Conservation (phyloP, 108 stramenopile species). For the Skeletonema menzelii region DNA sequence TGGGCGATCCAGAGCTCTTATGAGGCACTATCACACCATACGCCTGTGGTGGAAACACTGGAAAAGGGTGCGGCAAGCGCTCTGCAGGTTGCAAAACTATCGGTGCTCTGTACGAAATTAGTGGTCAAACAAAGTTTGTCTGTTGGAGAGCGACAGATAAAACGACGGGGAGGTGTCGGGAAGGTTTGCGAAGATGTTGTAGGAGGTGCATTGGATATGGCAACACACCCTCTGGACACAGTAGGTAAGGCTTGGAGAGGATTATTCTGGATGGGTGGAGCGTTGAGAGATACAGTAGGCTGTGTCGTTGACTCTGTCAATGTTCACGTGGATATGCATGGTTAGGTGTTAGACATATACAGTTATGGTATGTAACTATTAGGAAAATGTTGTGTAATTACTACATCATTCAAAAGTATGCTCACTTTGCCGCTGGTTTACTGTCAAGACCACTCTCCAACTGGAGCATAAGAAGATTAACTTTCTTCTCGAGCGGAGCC, state of each 20-base stretch:
- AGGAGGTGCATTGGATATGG: constrained; percentile 60
- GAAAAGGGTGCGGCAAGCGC: constrained; percentile 70
- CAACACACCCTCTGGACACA: constrained; percentile 78
- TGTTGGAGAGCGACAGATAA: constrained; percentile 64
- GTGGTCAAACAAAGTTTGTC: constrained; percentile 58
- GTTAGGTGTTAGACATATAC: not conserved
- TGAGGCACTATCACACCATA: constrained; percentile 53
- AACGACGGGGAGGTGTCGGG: constrained; percentile 72
- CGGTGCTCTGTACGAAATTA: constrained; percentile 54
- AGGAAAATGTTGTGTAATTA: not conserved
- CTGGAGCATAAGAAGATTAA: constrained; percentile 67
- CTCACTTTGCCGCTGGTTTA: not conserved
- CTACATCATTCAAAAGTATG: not conserved
- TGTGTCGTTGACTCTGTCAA: constrained; percentile 36
- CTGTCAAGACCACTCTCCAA: constrained; percentile 32
- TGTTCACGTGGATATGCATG: constrained; percentile 19
- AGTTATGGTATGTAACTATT: not conserved
- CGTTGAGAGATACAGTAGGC: constrained; percentile 32
- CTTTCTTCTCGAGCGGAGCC: constrained; percentile 69
- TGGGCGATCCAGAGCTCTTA: constrained; percentile 67
- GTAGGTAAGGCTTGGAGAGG: constrained; percentile 64
- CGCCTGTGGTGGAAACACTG: constrained; percentile 47
- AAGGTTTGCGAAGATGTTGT: constrained; percentile 55
- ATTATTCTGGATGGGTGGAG: constrained; percentile 54
- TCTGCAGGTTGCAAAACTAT: constrained; percentile 59